Base-by-base conservation (phyloP, 2,329 filamentous ascomycete species). In the Xylaria multiplex region DNA sequence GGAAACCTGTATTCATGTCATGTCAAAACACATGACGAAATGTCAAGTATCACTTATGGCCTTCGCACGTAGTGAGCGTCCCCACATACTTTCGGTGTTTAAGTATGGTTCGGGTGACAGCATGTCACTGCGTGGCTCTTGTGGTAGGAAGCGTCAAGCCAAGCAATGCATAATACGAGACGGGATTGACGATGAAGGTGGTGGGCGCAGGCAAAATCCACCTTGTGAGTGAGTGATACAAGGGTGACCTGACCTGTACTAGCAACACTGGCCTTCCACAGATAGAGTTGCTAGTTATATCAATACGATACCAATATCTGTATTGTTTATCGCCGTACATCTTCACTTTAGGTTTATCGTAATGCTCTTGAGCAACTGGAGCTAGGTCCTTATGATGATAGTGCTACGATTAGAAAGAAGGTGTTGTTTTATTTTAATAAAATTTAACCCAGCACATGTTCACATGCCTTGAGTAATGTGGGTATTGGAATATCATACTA, bases 231-330 rank as follows among this genome's bases (percentile, higher is more conserved):
- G 66, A 35, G 32, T 54, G 66, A 68, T 46, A 58, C 37, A 56
- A 13, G 52, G 59, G 59, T 40, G 27, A 57, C 43, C n/a, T 40
- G 27, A 57, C 43, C n/a, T 27, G 22, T 60, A 52, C 46, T 52
- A 59, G 64, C 63, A 66, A 54, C 42, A 66, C 64, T 66, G 58
- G 45, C 56, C 66, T 61, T 59, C 58, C 46, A 55, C 52, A 50
- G 48, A 58, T 66, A 64, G 64, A 66, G 63, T 55, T 62, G 64
- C 64, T 66, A 50, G 55, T 61, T 46, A 43, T 43, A 54, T 52
- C 50, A 64, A 61, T 58, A 63, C 48, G 30, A 61, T 58, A 54
- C 13, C 40, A 58, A 27, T 55, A 60, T 57, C n/a, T 27, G 37
- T 59, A 63, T 46, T 32, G 27, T 19, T 19, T 64, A 19, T 53